Evolutionary conservation across 352 stramenopile species (phyloP), one percentile per base, ranked within the genome.

Genomic region (Phytophthora hibernalis): DNA sequence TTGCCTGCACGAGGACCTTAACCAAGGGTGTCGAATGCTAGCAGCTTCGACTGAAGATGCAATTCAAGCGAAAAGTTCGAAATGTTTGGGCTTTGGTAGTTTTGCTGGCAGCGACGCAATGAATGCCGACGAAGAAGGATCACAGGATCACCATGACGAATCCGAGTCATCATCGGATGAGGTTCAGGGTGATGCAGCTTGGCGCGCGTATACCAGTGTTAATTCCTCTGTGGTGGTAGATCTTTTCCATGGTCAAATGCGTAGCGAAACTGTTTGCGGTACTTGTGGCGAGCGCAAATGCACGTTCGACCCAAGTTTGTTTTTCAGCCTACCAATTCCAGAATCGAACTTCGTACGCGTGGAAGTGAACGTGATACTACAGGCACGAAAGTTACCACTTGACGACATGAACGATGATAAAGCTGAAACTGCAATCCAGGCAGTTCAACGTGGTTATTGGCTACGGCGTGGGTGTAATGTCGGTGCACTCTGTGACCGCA

Each of bases 1-100:
- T 81, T 97, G 97, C 58, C 72, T 99, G 2, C 98, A 99, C 76
- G 98, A 99, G 79, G 98, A 99, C 74, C 74, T 99, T 31, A 99
- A 99, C 74, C 83, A 92, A 28, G 85, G 98, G 1, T 53, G 44
- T 22, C 70, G 49, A 50, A 47, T 48, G 10, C 40, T 68, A 20
- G 5, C 45, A 44, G 44, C 60, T 13, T 45, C 60, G 11, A 15
- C 5, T 18, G 62, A 79, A 3, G 57, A 70, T 62, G 24, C 6
- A 13, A 75, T 72, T 53, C 71, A 79, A 71, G 55, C 54, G 5
- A 51, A 26, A 26, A 74, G 71, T 40, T 76, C 71, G 8, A 61
- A 38, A 44, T 82, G 74, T 47, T 56, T 82, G 0, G 53, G 63
- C 12, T 76, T 76, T 16, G 43, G 61, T 31, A 54, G 69, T 48